Conservation (phyloP, 208 protist genomes). For the Acanthamoeba quina region DNA sequence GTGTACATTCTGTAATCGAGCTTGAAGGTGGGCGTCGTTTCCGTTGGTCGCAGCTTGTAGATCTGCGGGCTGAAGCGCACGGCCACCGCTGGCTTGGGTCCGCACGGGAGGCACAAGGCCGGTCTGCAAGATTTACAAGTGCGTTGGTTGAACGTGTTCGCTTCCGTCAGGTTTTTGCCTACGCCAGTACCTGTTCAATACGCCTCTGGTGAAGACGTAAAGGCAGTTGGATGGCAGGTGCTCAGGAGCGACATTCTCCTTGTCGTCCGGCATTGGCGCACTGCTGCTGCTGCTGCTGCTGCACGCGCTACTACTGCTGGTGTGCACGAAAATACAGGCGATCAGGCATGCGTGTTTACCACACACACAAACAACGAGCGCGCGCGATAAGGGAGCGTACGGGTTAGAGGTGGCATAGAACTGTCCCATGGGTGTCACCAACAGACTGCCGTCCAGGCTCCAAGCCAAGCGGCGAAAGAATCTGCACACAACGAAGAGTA, state of each 20-base stretch:
- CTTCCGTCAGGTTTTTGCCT: too few species aligned
- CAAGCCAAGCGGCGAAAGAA: slow-evolving; percentile 70
- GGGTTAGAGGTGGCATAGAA: neutral
- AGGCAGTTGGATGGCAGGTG: slow-evolving; percentile 17
- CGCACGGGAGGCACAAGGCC: slow-evolving; percentile 13
- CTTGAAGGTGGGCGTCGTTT: neutral
- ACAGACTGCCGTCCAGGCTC: slow-evolving; percentile 49
- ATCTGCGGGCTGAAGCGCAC: slow-evolving; percentile 51
- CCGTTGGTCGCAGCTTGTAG: slow-evolving; percentile 12
- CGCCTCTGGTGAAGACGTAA: slow-evolving; percentile 28
- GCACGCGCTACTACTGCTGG: neutral
- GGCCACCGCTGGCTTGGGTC: slow-evolving; percentile 39
- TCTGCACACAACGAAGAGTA: neutral
- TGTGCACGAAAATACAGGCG: neutral
- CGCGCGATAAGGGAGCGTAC: neutral
- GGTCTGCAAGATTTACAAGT: neutral
- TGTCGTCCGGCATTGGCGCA: neutral
- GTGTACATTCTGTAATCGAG: slow-evolving; percentile 45
- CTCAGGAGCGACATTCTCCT: slow-evolving; percentile 16
- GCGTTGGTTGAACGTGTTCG: neutral
- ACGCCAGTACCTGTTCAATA: neutral
- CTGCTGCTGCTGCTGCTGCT: neutral
- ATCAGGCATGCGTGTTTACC: neutral
- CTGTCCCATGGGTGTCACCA: slow-evolving; percentile 61
- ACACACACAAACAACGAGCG: neutral